Evolutionary conservation across 139 green algal genomes (phyloP).

Genomic region (Chlorella sp.): DNA sequence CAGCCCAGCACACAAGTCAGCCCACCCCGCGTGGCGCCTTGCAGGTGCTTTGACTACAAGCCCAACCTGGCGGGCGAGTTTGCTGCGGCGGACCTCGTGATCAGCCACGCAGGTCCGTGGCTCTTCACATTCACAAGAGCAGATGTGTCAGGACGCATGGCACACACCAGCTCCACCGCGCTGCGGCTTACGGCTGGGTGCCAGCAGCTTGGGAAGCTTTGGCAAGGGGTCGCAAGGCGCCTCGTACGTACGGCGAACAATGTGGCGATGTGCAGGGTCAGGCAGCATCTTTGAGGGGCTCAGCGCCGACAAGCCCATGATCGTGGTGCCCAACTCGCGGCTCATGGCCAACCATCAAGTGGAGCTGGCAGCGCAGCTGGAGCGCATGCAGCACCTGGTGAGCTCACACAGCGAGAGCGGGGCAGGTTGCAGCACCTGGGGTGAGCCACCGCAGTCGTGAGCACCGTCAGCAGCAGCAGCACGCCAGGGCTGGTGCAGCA

Average conservation of each 20-base stretch:
- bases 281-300: slow-evolving; percentile 83
- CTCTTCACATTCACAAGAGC: too few relatives aligned
- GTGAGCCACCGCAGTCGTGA: too few relatives aligned
- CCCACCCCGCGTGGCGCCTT: neutral
- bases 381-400: slow-evolving; percentile 38
- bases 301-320: slow-evolving; percentile 38
- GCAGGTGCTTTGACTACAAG: slow-evolving; percentile 65
- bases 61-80: slow-evolving; percentile 52
- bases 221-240: neutral
- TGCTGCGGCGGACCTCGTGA: slow-evolving; percentile 55
- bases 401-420: too few relatives aligned
- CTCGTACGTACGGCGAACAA: neutral
- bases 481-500: too few relatives aligned
- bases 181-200: neutral
- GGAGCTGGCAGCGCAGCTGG: slow-evolving; percentile 60
- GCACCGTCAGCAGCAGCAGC: too few relatives aligned
- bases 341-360: slow-evolving; percentile 88
- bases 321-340: slow-evolving; percentile 75
- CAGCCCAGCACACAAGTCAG: too few relatives aligned
- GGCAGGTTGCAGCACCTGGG: too few relatives aligned
- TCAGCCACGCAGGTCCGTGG: slow-evolving; percentile 73
- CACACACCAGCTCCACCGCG: too few relatives aligned
- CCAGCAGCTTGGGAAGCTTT: too few relatives aligned
- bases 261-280: slow-evolving; percentile 32
- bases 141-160: too few relatives aligned